Evolutionary conservation across 257 asterid species (phyloP).

Genomic region (Gentiana macrophylla): DNA sequence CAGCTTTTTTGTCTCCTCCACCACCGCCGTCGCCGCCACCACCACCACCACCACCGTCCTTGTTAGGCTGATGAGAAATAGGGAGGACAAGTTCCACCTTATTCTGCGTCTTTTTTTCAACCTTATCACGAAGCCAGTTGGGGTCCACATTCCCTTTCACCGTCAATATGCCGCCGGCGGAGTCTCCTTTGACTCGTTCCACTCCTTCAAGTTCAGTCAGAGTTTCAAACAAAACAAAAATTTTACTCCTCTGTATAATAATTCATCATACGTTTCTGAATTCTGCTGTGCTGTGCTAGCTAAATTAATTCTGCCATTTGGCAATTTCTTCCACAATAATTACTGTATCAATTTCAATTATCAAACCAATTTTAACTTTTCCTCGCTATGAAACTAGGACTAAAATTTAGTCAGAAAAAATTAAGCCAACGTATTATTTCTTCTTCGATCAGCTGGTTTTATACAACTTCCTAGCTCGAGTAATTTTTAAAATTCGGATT

Average conservation of each 20-base stretch:
- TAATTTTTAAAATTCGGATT: no score
- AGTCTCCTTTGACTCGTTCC: conserved; percentile 67
- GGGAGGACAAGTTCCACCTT: conserved; percentile 44
- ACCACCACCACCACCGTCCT: conserved; percentile 7
- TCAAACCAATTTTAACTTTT: no score
- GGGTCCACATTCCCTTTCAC: conserved; percentile 90
- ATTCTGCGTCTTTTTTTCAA: conserved; percentile 68
- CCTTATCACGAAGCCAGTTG: conserved; percentile 52
- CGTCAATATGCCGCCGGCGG: conserved; percentile 51
- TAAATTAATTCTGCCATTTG: no score
- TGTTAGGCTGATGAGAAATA: conserved; percentile 30
- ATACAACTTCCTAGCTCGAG: no score
- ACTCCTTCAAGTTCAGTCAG: conserved; percentile 35
- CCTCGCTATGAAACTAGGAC: no score
- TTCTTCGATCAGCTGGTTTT: no score
- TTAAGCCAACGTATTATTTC: no score
- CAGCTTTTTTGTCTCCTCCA: conserved; percentile 21
- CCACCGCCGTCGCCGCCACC: neutral
- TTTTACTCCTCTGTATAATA: neutral
- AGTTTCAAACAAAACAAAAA: neutral
- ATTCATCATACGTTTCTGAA: no score
- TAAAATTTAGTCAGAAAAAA: no score
- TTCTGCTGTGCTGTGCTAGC: no score
- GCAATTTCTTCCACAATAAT: no score
- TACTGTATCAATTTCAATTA: no score